Evolutionary conservation across 1,284 basidiomycete species (phyloP), one percentile per base, ranked within the genome.

Genomic region (Tetrapyrgos nigripes): DNA sequence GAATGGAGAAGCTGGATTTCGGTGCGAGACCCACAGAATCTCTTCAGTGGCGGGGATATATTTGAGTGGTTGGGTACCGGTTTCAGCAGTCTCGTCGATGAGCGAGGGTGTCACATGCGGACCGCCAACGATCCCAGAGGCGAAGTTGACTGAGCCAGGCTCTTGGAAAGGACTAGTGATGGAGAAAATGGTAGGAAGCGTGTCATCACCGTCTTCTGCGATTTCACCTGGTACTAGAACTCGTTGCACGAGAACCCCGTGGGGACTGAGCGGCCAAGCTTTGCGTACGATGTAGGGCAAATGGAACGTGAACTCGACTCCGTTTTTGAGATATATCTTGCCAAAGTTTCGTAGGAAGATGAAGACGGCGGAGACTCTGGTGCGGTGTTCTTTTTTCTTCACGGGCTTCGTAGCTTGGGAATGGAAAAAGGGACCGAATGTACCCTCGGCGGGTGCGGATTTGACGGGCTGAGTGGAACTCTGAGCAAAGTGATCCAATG

Each of bases 221-320:
- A 89, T 68, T 69, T 94, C 91, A 17, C 73, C 75, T 3, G 81
- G 78, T 62, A 90, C 88, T 47, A 92, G 75, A 4, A 85, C 82
- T n/a, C 93, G 82, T 68, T 95, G 92, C 40, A 95, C 83, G 70
- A 93, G 78, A 23, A 93, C 81, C 2, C 93, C 92, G 61, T 89
- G 84, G 1, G 89, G 89, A 58, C 80, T 80, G 5, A 94, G 75
- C 1, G 93, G 84, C 92, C 93, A 96, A 1, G 89, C 92, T 56
- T 78, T 81, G 21, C 88, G 83, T 4, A 95, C 87, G 51, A 88
- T 80, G 70, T 95, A 96, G 0, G 94, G 94, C 0, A 96, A 74
- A n/a, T 89, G 84, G 64, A 94, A 87, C 0, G 87, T 89, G 67
- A 89, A 88, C 66, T 93, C 88, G 35, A 85, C 73, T 2, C 94